phyloP scores from a whole-genome alignment of 2,329 filamentous ascomycete genomes.

The Sporothrix brasiliensis region DNA sequence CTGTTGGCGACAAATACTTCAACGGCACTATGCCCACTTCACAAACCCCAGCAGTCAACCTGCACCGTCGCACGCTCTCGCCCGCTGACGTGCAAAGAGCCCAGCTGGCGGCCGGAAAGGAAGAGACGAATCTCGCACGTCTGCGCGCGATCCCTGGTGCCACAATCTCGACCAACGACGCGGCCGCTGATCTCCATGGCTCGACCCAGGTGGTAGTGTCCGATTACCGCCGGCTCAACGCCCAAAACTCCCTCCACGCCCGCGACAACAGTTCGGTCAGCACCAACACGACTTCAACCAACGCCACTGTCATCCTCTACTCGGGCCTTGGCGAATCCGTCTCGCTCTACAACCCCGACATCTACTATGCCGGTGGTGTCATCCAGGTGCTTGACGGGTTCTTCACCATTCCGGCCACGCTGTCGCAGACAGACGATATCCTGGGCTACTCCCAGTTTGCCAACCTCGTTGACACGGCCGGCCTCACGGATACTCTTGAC shows the following conservation, averaged over 20 bases:
- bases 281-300: constrained; percentile 28
- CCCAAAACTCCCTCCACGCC: background rate
- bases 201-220: constrained; percentile 34
- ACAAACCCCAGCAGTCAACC: constrained; percentile 10
- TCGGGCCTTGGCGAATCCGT: constrained; percentile 32
- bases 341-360: constrained; percentile 33
- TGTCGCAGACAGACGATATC: constrained; percentile 29
- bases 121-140: constrained; percentile 28
- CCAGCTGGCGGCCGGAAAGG: constrained; percentile 31
- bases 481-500: constrained; percentile 29
- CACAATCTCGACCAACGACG: constrained; percentile 30
- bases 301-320: constrained; percentile 32
- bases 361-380: constrained; percentile 27
- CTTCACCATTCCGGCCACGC: constrained; percentile 31
- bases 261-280: constrained; percentile 24
- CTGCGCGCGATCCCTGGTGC: constrained; percentile 32
- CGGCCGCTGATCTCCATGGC: constrained; percentile 20
- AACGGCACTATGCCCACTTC: constrained; percentile 15
- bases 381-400: constrained; percentile 34
- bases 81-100: constrained; percentile 32
- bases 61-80: constrained; percentile 27
- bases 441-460: constrained; percentile 33
- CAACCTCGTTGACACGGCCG: constrained; percentile 28
- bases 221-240: constrained; percentile 30
- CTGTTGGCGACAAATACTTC: constrained; percentile 33